These are phyloP conservation scores for Podospora tetraspora DNA, from an alignment of 495 filamentous ascomycete species.

Conservation along the genomic window DNA sequence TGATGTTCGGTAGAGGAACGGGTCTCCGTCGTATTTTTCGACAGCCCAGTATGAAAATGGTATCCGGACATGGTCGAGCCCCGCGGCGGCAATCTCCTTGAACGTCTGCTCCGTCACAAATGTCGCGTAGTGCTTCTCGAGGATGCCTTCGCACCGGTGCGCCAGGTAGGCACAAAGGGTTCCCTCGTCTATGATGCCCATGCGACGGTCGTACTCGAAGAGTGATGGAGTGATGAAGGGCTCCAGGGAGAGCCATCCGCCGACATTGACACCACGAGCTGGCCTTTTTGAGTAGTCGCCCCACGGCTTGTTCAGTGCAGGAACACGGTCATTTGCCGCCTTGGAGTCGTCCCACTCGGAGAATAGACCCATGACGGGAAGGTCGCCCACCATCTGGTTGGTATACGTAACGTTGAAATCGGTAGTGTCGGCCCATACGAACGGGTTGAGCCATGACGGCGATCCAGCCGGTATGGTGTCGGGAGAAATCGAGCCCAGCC, in stretches of 20 bases:
- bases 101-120: constrained; percentile 85
- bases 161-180: constrained; percentile 71
- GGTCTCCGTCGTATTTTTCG: constrained; percentile 75
- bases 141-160: constrained; percentile 48
- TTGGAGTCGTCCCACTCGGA: constrained; percentile 81
- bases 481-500: constrained; percentile 54
- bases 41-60: constrained; percentile 96
- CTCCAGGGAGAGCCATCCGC: constrained; percentile 91
- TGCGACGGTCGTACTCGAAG: constrained; percentile 62
- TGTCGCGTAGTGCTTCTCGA: constrained; percentile 86
- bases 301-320: constrained; percentile 67
- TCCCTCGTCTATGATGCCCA: constrained; percentile 81
- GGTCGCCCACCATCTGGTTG: constrained; percentile 70
- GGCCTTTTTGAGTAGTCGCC: constrained; percentile 71
- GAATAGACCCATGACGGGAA: constrained; percentile 86
- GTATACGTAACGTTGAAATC: constrained; percentile 97
- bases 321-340: constrained; percentile 71
- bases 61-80: constrained; percentile 93
- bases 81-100: constrained; percentile 75
- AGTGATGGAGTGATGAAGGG: constrained; percentile 93
- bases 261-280: constrained; percentile 86
- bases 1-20: constrained; percentile 77
- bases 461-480: constrained; percentile 61
- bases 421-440: constrained; percentile 83
- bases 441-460: constrained; percentile 81